Evolutionary conservation across 345 rosid genomes (phyloP), one percentile per base, ranked within the genome.

Genomic region (Brassica cretica): DNA sequence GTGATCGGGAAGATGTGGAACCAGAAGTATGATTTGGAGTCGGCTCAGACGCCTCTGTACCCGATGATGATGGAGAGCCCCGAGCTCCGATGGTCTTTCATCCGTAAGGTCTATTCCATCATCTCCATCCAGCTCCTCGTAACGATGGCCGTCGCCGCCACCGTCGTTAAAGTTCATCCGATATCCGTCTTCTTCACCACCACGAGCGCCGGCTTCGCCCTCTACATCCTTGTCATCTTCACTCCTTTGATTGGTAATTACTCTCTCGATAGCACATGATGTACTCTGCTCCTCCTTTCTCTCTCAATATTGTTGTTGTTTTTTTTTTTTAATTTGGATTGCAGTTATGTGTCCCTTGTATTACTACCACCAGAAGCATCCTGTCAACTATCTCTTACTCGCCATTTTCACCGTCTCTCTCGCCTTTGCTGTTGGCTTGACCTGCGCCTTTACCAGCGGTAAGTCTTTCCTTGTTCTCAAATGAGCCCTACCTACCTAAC

Each of bases 1-100:
- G 2, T 69, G 16, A 21, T 24, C 32, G 8, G 39, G 8, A 78
- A 58, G 77, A 92, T 89, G 94, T 90, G 90, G 91, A 39, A 55
- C 24, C 88, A 80, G 55, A 91, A 90, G 84, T 32, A 14, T 61
- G 97, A 94, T 71, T 64, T 84, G 86, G 98, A 94, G 85, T 78
- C 87, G 19, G 97, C 93, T 7, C 67, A 85, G 6, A 82, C 81
- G 76, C 95, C 91, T 61, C 87, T 92, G 66, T 92, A 91, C 72
- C 98, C 98, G 55, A 83, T 73, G 92, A 94, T 92, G 98, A 76
- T 84, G 6, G 98, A 94, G 81, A 84, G 85, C 76, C 95, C 97
- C 66, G 88, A 89, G 84, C 85, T 94, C 78, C 90, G 98, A 7
- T 94, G 98, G 97, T 79, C 90, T 32, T 94, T 94, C 82, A 94